Conservation (phyloP, 768 basidiomycete species). For the Tulasnella sp. region DNA sequence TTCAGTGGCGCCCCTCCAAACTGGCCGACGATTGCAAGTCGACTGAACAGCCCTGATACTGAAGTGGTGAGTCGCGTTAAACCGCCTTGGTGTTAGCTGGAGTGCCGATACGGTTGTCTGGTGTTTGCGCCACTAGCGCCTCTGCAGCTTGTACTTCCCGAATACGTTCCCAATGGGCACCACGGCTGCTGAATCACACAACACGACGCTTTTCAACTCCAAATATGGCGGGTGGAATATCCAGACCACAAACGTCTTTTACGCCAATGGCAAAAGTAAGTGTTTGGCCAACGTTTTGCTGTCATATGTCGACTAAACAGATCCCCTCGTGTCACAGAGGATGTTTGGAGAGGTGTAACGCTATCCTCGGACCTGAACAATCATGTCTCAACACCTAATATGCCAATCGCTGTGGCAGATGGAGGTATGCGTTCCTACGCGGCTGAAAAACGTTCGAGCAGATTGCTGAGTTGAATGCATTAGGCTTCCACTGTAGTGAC, state of each 20-base stretch:
- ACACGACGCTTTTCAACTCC: conserved; percentile 22
- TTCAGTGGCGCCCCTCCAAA: conserved; percentile 27
- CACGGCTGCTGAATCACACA: conserved; percentile 19
- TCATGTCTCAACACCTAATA: conserved; percentile 15
- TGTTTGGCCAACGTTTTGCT: neutral
- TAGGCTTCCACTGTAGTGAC: conserved; percentile 32
- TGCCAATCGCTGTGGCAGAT: conserved; percentile 30
- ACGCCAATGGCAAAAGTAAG: conserved; percentile 31
- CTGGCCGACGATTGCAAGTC: conserved; percentile 29
- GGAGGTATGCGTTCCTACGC: neutral
- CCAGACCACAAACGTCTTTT: conserved; percentile 29
- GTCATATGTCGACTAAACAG: neutral
- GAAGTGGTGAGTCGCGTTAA: conserved; percentile 6
- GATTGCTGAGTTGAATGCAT: neutral
- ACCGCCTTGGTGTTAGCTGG: neutral
- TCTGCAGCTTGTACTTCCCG: conserved; percentile 31
- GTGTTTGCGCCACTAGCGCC: conserved; percentile 1
- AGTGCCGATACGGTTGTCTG: neutral
- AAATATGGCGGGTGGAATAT: conserved; percentile 31
- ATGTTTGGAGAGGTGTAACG: conserved; percentile 29
- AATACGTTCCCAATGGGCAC: conserved; percentile 29
- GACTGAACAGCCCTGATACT: conserved; percentile 14
- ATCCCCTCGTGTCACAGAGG: neutral
- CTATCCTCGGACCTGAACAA: conserved; percentile 26
- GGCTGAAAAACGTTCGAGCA: neutral